Evolutionary conservation across 177 flowering plant genomes (phyloP).

Genomic region (Telopea speciosissima): DNA sequence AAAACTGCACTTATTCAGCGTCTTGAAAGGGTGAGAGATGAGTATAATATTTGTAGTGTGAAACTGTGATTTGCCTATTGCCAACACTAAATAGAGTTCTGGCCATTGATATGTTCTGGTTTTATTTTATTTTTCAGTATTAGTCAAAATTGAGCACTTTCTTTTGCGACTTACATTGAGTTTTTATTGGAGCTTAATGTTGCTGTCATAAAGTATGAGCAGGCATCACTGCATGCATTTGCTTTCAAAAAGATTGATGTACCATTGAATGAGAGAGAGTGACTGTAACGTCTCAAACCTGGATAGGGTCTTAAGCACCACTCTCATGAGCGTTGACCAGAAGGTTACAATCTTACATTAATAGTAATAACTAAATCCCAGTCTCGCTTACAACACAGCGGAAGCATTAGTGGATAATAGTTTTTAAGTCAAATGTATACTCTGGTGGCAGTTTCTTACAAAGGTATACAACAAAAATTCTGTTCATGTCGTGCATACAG

Average conservation of each 20-base stretch:
- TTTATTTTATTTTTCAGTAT: not conserved
- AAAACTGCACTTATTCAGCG: slow-evolving; percentile 52
- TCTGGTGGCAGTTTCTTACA: too few relatives aligned
- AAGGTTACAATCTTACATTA: too few relatives aligned
- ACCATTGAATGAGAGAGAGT: too few relatives aligned
- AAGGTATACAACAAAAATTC: too few relatives aligned
- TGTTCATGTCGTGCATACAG: too few relatives aligned
- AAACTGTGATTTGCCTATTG: not conserved
- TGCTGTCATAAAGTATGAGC: not conserved
- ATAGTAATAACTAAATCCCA: too few relatives aligned
- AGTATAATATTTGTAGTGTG: slow-evolving; percentile 2
- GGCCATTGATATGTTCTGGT: not conserved
- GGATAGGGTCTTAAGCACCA: too few relatives aligned
- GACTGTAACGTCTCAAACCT: too few relatives aligned
- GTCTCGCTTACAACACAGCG: too few relatives aligned
- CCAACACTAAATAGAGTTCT: not conserved
- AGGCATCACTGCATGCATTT: not conserved
- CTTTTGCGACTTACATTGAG: not conserved
- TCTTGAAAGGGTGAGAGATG: slow-evolving; percentile 45
- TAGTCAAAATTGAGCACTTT: not conserved
- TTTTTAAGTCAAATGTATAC: too few relatives aligned
- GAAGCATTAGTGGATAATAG: too few relatives aligned
- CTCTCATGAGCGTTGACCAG: too few relatives aligned
- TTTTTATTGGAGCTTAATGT: not conserved
- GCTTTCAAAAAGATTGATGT: not conserved